Conservation (phyloP, 2,329 filamentous ascomycete species). For the Colletotrichum lindemuthianum region DNA sequence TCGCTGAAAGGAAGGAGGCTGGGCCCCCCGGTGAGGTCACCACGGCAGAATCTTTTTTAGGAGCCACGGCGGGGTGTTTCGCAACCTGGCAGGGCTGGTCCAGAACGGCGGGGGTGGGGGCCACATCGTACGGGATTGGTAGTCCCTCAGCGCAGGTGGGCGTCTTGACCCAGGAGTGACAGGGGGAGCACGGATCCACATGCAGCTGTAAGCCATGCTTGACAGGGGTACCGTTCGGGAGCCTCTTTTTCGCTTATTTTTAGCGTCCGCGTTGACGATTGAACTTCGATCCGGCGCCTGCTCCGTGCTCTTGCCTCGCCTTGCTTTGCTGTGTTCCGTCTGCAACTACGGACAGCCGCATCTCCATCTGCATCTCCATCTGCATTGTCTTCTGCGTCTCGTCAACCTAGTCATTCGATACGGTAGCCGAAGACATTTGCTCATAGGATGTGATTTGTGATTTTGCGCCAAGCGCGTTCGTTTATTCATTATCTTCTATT, state of each 20-base stretch:
- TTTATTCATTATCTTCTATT: constrained; percentile 12
- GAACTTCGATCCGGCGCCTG: constrained; percentile 26
- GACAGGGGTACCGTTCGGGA: constrained; percentile 37
- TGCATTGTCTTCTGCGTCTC: no score
- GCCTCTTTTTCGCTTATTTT: constrained; percentile 39
- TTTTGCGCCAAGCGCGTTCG: background rate
- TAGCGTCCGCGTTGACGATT: constrained; percentile 36
- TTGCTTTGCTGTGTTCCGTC: no score
- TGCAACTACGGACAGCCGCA: no score
- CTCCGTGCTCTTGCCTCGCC: constrained; percentile 43
- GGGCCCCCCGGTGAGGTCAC: constrained; percentile 28
- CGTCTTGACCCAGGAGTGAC: constrained; percentile 2
- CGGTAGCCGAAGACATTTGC: no score
- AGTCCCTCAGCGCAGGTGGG: no score
- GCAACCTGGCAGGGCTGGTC: constrained; percentile 34
- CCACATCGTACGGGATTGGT: constrained; percentile 12
- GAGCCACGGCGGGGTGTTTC: constrained; percentile 32
- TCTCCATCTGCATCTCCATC: no score
- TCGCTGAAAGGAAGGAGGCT: constrained; percentile 2
- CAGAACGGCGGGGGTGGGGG: constrained; percentile 34
- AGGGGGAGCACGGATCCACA: constrained; percentile 28
- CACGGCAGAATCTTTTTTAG: constrained; percentile 21
- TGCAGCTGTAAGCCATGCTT: constrained; percentile 35
- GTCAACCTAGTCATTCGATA: no score
- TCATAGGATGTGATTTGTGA: background rate